phyloP scores from a whole-genome alignment of 2,329 filamentous ascomycete species.

The Fusarium hostae region DNA sequence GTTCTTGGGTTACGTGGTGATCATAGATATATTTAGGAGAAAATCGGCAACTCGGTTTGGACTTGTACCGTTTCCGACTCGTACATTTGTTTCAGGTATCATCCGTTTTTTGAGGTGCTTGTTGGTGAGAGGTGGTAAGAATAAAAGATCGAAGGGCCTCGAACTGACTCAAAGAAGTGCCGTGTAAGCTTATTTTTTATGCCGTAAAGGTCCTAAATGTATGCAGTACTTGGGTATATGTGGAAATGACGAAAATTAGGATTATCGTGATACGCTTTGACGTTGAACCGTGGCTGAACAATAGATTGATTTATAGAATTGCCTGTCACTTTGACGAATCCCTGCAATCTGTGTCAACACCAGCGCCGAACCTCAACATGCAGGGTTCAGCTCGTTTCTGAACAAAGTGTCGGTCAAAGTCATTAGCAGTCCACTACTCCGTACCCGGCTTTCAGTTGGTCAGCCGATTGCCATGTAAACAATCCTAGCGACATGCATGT shows the following conservation, averaged over 20 bases:
- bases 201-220: neutral
- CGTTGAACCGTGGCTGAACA: neutral
- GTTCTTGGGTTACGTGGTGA: neutral
- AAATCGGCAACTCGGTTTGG: neutral
- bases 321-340: constrained; percentile 1
- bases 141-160: neutral
- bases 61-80: neutral
- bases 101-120: neutral
- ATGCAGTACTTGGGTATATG: neutral
- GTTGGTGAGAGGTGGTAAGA: neutral
- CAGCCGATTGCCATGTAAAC: constrained; percentile 12
- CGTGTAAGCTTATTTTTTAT: neutral
- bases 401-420: constrained; percentile 29
- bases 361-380: neutral
- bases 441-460: neutral
- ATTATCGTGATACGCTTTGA: constrained; percentile 18
- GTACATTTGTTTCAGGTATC: neutral
- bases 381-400: constrained; percentile 2
- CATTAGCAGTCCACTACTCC: neutral
- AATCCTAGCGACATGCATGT: constrained; percentile 27
- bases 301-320: neutral
- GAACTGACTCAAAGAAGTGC: neutral
- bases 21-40: neutral
- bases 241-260: neutral
- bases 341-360: constrained; percentile 8